Evolutionary conservation across 1,284 basidiomycete species (phyloP).

Genomic region (Boletus sp.): DNA sequence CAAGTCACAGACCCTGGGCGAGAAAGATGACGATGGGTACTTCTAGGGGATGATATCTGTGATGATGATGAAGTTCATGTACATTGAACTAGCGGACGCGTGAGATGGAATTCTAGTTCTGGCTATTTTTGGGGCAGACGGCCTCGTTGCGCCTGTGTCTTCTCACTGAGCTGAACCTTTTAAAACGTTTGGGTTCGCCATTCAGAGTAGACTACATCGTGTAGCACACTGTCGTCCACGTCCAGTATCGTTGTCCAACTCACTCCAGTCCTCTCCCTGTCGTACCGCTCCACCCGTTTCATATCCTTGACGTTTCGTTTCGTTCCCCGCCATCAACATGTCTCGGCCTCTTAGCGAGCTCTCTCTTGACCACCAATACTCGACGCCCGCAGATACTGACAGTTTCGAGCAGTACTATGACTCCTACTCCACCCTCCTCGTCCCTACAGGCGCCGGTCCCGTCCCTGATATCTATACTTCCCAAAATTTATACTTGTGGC

Average conservation of each 20-base stretch:
- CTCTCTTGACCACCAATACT: conserved; percentile 21
- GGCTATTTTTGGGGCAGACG: conserved; percentile 28
- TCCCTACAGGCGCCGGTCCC: conserved; percentile 10
- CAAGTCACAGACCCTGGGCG: conserved; percentile 25
- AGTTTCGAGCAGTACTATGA: conserved; percentile 25
- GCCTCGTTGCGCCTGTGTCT: conserved; percentile 28
- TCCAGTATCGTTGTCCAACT: conserved; percentile 16
- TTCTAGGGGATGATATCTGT: conserved; percentile 6
- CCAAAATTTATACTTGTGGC: conserved; percentile 32
- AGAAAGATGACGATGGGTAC: conserved; percentile 8
- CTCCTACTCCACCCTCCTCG: conserved; percentile 22
- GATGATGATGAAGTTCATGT: conserved; percentile 24
- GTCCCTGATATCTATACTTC: conserved; percentile 27
- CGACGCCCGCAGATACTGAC: conserved; percentile 13
- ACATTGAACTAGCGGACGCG: conserved; percentile 18
- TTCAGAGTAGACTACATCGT: conserved; percentile 23
- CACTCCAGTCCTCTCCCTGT: conserved; percentile 6
- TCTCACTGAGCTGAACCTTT: conserved; percentile 20
- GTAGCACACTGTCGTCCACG: conserved; percentile 14
- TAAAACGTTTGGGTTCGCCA: conserved; percentile 23
- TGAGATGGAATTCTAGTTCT: conserved; percentile 22
- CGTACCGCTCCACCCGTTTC: conserved; percentile 21
- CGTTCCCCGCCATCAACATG: conserved; percentile 23
- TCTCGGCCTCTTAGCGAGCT: conserved; percentile 26
- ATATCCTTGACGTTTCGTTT: conserved; percentile 22